Evolutionary conservation across 306 rosid genomes (phyloP), one percentile per base, ranked within the genome.

Genomic region (Lupinus albus): DNA sequence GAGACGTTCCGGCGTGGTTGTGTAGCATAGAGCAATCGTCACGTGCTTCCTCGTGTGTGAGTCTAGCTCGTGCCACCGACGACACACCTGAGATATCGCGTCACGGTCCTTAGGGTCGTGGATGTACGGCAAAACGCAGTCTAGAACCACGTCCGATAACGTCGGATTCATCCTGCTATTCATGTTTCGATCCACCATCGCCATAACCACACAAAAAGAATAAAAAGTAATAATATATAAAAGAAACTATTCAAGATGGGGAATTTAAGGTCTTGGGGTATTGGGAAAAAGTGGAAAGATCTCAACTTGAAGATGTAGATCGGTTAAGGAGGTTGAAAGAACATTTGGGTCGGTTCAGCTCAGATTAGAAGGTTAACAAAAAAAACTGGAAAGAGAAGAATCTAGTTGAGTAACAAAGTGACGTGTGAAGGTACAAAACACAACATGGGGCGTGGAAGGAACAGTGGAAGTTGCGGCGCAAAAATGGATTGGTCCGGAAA

Each of bases 1-100:
- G 12, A 93, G 85, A 41, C 89, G 80, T 10, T 74, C 92, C 5
- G 99, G 97, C 28, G 82, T 83, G 21, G 96, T 83, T 18, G 99
- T 90, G 78, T 93, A 93, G 58, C 99, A 93, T 1, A 93, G 91
- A 2, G 99, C 97, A 48, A 93, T 88, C 3, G 99, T 93, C 18
- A 93, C 89, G 63, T 93, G 99, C 83, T 90, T 91, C n/a, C 99
- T 80, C 17, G 99, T 90, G 21, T 76, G 84, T 32, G 90, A 88
- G 73, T 93, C 99, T 0, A 93, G 83, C 61, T 93, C 96, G 74
- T 86, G 85, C 99, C 96, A 93, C 36, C 90, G 84, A 63, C 72
- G 70, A 82, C 99, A 90, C 14, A 93, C 99, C 15, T 79, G 88
- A 5, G 99, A 93, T 2, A 86, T 78, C 1, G 97, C 96, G 68